Conservation (phyloP, 495 filamentous ascomycete genomes). For the Talaromyces ruber region DNA sequence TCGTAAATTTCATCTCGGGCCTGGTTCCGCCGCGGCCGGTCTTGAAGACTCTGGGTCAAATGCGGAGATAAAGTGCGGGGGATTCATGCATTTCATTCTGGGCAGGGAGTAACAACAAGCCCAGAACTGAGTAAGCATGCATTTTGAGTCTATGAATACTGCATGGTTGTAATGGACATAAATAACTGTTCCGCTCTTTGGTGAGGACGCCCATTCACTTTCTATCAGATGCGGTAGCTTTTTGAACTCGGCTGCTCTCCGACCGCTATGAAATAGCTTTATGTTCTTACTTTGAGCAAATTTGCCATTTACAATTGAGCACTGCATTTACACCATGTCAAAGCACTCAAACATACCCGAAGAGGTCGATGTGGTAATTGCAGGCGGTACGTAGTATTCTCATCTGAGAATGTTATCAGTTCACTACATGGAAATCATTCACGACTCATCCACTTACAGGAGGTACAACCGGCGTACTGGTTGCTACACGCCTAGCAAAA, state of each 20-base stretch:
- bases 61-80: not conserved
- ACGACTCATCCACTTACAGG: not conserved
- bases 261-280: not conserved
- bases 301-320: not conserved
- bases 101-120: not conserved
- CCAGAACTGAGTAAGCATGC: not conserved
- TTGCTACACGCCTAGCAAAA: slow-evolving; percentile 6
- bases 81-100: not conserved
- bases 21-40: not conserved
- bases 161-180: not conserved
- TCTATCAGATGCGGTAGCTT: not conserved
- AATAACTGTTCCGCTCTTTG: not conserved
- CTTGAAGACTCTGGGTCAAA: not conserved
- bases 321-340: not conserved
- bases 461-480: slow-evolving; percentile 7
- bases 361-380: not conserved
- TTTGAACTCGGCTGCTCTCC: not conserved
- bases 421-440: not conserved
- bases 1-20: not conserved
- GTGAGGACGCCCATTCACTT: not conserved
- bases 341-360: not conserved
- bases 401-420: not conserved
- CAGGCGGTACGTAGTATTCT: not conserved
- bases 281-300: not conserved
- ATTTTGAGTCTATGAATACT: too few relatives aligned